A percentile compares a stretch with the other conserved stretches of the same genome.
These are phyloP conservation scores for Puccinia coronata DNA, from an alignment of 1,284 basidiomycete species.

Conservation along the genomic window DNA sequence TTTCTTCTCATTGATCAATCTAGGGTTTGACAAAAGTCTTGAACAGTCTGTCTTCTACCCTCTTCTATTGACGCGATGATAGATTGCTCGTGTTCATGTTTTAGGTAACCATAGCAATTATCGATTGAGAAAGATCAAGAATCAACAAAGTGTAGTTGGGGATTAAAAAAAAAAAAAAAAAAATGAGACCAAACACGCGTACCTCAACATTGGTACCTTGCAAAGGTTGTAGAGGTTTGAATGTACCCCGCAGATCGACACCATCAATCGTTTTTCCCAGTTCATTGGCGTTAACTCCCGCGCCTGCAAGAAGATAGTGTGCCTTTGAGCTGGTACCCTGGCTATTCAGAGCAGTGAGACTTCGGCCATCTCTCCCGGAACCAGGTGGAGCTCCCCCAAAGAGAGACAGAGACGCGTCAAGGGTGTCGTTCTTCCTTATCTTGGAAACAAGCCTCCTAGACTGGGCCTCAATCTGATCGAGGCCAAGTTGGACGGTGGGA, in stretches of 20 bases:
- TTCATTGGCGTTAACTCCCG: constrained; percentile 80
- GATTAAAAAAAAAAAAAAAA: background rate
- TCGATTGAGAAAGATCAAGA: background rate
- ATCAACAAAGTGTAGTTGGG: background rate
- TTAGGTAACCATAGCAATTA: constrained; percentile 68
- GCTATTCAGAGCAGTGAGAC: constrained; percentile 50
- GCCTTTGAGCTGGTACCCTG: constrained; percentile 47
- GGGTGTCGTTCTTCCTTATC: constrained; percentile 62
- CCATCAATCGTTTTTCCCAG: constrained; percentile 76
- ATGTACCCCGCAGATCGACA: constrained; percentile 78
- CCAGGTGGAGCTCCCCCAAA: constrained; percentile 47
- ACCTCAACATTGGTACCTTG: constrained; percentile 81
- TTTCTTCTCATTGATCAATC: constrained; percentile 74
- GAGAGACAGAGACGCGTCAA: constrained; percentile 47
- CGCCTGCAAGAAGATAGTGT: constrained; percentile 73
- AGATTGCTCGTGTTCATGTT: constrained; percentile 89
- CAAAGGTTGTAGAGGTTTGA: constrained; percentile 81
- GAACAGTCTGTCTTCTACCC: constrained; percentile 73
- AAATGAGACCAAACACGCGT: constrained; percentile 1
- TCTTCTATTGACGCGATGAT: constrained; percentile 91
- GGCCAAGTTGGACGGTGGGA: constrained; percentile 78
- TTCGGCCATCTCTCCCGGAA: constrained; percentile 51
- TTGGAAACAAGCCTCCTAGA: constrained; percentile 71
- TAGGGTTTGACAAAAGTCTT: constrained; percentile 77
- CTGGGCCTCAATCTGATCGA: constrained; percentile 89